Base-by-base conservation (phyloP, 495 filamentous ascomycete genomes). In the Beverwykella pulmonaria region DNA sequence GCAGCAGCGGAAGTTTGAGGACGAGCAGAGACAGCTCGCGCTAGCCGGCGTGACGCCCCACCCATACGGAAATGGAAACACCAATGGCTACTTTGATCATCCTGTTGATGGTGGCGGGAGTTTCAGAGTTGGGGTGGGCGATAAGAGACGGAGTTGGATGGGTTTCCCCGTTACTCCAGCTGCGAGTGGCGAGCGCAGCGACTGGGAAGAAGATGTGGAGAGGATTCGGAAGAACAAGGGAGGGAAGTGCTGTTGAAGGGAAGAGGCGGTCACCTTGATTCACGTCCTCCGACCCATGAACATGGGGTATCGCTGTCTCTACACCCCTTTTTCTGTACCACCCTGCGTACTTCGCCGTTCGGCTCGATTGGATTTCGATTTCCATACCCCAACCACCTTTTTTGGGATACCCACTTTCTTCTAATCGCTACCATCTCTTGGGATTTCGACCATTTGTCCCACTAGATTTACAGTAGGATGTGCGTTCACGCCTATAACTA, bases 1-100 rank as follows among this genome's bases (percentile, higher is more conserved):
- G 82, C 86, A 90, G 69, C 84, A 90, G 72, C 86, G 85, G 48
- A 76, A 80, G 12, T 73, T 79, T 74, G 86, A 87, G 44, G 82
- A 86, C 66, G 81, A 87, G 61, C 82, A 81, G 44, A 32, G 53
- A 19, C 39, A 64, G 26, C 46, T 65, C 7, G 59, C 59, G 0
- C 50, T 64, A n/a, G 61, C 63, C 6, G 70, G 73, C 6, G 50
- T 52, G 15, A 74, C 75, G 55, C 75, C 82, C n/a, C 63, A 78
- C 67, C 27, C 73, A 57, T 20, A 82, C 78, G 59, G 63, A 14
- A 59, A 73, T 60, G 70, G 73, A 71, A 56, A 41, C 56, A 63
- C 72, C 72, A 65, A 60, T 25, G 72, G 74, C 14, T 78, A 78
- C 55, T 78, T 77, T 59, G 75, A 78, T 49, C 63, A 70, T 64